phyloP scores from a whole-genome alignment of 345 rosid species.

The Mallotus nudiflorus region DNA sequence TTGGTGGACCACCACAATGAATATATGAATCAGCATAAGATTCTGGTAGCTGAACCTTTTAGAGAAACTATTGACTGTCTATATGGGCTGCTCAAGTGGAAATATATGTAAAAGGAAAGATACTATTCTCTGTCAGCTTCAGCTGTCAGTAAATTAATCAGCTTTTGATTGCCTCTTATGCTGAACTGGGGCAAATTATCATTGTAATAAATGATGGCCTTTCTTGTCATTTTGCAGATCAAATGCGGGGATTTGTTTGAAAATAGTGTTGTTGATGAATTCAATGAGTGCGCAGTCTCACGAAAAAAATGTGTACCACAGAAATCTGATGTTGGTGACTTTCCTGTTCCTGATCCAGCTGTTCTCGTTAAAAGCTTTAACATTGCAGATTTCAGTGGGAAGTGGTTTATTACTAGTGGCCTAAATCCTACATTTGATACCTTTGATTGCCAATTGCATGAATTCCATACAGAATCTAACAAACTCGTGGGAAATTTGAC shows the following conservation, averaged over 20 bases:
- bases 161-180: background rate
- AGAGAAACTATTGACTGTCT: background rate
- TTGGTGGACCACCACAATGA: background rate
- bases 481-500: slow-evolving; percentile 76
- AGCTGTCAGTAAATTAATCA: background rate
- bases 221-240: slow-evolving; percentile 46
- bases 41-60: background rate
- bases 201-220: slow-evolving; percentile 9
- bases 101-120: background rate
- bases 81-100: background rate
- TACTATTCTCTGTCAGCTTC: background rate
- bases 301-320: slow-evolving; percentile 86
- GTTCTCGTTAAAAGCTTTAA: slow-evolving; percentile 71
- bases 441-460: slow-evolving; percentile 87
- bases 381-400: slow-evolving; percentile 71
- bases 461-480: slow-evolving; percentile 67
- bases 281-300: slow-evolving; percentile 92
- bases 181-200: background rate
- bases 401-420: slow-evolving; percentile 91
- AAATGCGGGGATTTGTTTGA: slow-evolving; percentile 93
- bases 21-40: background rate
- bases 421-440: slow-evolving; percentile 85
- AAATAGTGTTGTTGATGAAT: slow-evolving; percentile 83
- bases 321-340: slow-evolving; percentile 88
- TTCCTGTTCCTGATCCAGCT: slow-evolving; percentile 79